These are phyloP conservation scores for Diplodia mutila DNA, from an alignment of 2,329 filamentous ascomycete genomes.

Conservation along the genomic window DNA sequence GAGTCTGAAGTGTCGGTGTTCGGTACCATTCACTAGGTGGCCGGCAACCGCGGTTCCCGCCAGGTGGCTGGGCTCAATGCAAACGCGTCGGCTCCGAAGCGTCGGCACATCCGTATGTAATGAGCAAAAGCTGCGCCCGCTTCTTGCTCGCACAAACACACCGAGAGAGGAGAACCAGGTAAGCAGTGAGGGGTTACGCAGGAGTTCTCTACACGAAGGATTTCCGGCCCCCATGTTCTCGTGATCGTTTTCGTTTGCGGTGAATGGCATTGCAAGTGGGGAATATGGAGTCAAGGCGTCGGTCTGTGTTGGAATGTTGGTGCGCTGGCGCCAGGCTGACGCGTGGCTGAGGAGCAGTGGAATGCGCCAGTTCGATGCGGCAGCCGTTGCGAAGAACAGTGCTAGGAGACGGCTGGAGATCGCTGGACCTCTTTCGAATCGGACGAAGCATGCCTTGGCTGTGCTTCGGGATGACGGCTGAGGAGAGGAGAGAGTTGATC, in stretches of 20 bases:
- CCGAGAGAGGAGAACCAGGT: not conserved
- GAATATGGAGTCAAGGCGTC: too few species aligned
- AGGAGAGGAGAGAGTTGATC: not conserved
- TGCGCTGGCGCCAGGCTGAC: not conserved
- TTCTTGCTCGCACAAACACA: not conserved
- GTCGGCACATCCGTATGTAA: not conserved
- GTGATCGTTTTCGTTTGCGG: not conserved
- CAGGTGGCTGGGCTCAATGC: not conserved
- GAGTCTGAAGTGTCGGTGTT: too few species aligned
- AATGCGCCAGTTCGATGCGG: conserved; percentile 1
- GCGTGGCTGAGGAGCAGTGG: not conserved
- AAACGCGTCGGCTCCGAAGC: not conserved
- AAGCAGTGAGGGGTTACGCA: not conserved
- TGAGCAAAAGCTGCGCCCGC: not conserved
- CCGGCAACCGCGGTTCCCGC: not conserved
- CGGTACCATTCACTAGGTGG: too few species aligned
- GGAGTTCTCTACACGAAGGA: too few species aligned
- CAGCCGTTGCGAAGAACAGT: not conserved
- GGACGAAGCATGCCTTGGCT: not conserved
- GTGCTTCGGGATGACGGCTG: not conserved
- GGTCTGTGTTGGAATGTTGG: not conserved
- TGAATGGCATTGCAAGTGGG: not conserved
- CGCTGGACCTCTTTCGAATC: not conserved
- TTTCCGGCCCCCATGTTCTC: not conserved
- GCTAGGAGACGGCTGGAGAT: not conserved